phyloP scores from a whole-genome alignment of 2,329 filamentous ascomycete species.

The Trichoderma sp. region DNA sequence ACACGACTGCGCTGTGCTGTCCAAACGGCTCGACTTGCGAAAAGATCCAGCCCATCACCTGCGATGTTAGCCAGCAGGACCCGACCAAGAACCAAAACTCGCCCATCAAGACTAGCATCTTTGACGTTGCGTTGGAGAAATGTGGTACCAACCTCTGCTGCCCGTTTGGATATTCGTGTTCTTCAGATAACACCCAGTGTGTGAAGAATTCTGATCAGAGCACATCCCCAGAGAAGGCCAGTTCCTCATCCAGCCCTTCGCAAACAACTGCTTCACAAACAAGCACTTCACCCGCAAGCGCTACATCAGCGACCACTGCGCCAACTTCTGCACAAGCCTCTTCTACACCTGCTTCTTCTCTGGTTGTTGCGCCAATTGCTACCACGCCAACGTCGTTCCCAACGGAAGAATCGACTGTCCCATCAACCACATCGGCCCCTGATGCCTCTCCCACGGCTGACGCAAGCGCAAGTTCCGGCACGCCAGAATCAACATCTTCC shows the following conservation, averaged over 20 bases:
- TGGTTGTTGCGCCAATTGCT: background rate
- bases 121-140: conserved; percentile 52
- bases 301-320: conserved; percentile 26
- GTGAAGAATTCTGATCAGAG: conserved; percentile 51
- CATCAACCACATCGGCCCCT: background rate
- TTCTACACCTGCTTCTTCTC: conserved; percentile 17
- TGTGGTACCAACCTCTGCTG: conserved; percentile 64
- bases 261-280: conserved; percentile 26
- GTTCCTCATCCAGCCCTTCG: conserved; percentile 1
- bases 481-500: background rate
- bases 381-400: background rate
- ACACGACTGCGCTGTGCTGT: conserved; percentile 70
- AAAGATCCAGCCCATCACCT: conserved; percentile 63
- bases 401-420: background rate
- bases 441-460: background rate
- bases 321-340: conserved; percentile 23
- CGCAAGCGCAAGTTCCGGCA: conserved; percentile 19
- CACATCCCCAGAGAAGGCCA: conserved; percentile 33
- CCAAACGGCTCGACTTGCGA: conserved; percentile 56
- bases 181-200: conserved; percentile 47
- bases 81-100: conserved; percentile 54
- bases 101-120: conserved; percentile 64
- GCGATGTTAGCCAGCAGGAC: conserved; percentile 62
- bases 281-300: conserved; percentile 24
- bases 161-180: conserved; percentile 69